Conservation (phyloP, 768 basidiomycete genomes). For the Suillus ampliporus region DNA sequence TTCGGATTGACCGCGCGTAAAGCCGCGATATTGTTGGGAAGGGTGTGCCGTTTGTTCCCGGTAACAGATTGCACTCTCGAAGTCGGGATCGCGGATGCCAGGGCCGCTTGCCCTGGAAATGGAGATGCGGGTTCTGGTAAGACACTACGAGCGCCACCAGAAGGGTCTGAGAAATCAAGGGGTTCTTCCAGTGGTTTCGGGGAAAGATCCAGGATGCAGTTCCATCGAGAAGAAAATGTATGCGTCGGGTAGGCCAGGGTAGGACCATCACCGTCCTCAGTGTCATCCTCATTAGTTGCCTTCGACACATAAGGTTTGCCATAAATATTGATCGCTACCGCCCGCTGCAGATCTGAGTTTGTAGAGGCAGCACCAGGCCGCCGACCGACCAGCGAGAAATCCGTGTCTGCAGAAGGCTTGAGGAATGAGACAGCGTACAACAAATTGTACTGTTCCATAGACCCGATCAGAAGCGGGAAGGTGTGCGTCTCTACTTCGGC, state of each 20-base stretch:
- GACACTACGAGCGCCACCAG: constrained; percentile 39
- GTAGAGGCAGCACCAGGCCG: constrained; percentile 38
- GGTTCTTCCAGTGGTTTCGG: constrained; percentile 35
- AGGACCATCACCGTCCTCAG: constrained; percentile 22
- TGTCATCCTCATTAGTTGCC: constrained; percentile 20
- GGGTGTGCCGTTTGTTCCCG: constrained; percentile 64
- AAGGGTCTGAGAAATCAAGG: constrained; percentile 20
- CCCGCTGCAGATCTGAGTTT: constrained; percentile 62
- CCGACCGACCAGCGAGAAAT: constrained; percentile 42
- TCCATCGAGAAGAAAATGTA: constrained; percentile 87
- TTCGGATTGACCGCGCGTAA: constrained; percentile 34
- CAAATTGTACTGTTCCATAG: constrained; percentile 84
- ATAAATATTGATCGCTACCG: constrained; percentile 79
- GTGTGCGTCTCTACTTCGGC: constrained; percentile 45
- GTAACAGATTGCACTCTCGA: constrained; percentile 46
- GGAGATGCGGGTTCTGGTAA: constrained; percentile 83
- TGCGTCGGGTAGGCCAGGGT: constrained; percentile 62
- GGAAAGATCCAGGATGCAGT: constrained; percentile 84
- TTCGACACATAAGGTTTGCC: constrained; percentile 67
- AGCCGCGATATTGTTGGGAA: constrained; percentile 42
- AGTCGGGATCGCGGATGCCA: constrained; percentile 24
- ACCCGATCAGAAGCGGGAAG: constrained; percentile 76
- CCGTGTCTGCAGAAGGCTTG: constrained; percentile 61
- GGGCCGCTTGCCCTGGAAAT: constrained; percentile 55
- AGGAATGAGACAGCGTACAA: constrained; percentile 89